Evolutionary conservation across 1,139 yeast genomes (phyloP), one percentile per base, ranked within the genome.

Genomic region (Pichia sp.): DNA sequence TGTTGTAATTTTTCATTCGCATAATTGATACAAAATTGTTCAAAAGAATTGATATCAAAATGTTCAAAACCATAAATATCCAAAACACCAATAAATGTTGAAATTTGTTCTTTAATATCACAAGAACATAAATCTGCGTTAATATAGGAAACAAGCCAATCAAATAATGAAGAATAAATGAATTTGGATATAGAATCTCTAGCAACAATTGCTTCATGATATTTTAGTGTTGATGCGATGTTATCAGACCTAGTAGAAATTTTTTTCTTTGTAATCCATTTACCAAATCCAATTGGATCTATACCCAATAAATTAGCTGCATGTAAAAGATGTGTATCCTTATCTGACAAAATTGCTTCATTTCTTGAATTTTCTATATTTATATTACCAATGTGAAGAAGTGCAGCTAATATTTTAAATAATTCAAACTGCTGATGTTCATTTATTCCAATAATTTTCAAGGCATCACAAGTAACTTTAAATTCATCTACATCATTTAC

Each of bases 61-160:
- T 89, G 97, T 65, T 92, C 98, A 64, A 92, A 92, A 26, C 98
- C 98, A 63, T 90, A 90, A 57, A 92, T 92, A 79, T 92, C 99
- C 60, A 92, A 74, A 29, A 92, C 98, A 62, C 99, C 99, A 60
- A 92, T 92, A 57, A 92, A 92, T 2, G 89, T 77, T 47, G 75
- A 69, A 42, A 83, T 76, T 35, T 71, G 64, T 39, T 72, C 71
- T 25, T 66, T 36, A 35, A 82, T 78, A 38, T 79, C 82, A 10
- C 87, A 80, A 6, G 87, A 80, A 62, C 95, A 84, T 56, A 92
- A 74, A 58, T 87, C 95, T 30, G 71, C 60, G 63, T 92, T 92
- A 55, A 90, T 87, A 52, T 80, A 80, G 41, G 73, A 80, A 27
- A 90, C 97, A 52, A 92, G 76, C 98, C 98, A 92, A 61, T 92